Conservation (phyloP, 176 grass and related monocot species). For the Hsuehochloa calcarea region DNA sequence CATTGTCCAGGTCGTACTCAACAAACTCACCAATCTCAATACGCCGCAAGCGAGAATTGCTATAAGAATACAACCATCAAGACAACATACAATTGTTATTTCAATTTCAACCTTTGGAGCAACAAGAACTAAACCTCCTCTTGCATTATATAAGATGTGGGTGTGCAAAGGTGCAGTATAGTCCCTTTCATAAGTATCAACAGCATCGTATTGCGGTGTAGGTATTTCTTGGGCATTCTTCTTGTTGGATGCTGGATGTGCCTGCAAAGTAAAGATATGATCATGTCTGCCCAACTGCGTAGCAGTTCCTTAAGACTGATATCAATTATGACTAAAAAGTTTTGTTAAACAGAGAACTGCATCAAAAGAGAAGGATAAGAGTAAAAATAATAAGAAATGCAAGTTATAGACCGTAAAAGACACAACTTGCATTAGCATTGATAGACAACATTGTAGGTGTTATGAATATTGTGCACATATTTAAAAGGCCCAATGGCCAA, state of each 20-base stretch:
- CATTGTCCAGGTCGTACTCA: slow-evolving; percentile 93
- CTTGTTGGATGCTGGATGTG: slow-evolving; percentile 40
- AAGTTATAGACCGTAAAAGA: neutral
- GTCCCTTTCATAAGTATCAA: slow-evolving; percentile 67
- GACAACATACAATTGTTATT: neutral
- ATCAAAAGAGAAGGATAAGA: neutral
- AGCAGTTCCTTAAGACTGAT: neutral
- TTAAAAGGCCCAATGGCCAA: no score
- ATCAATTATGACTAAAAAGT: neutral
- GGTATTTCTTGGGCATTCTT: slow-evolving; percentile 65
- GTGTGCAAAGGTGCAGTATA: slow-evolving; percentile 67
- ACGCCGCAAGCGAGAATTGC: slow-evolving; percentile 45
- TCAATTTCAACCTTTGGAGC: neutral
- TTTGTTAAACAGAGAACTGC: neutral
- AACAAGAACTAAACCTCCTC: slow-evolving; percentile 54
- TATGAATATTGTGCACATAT: no score
- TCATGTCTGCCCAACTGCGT: neutral
- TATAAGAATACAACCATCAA: slow-evolving; percentile 15
- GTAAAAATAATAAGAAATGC: neutral
- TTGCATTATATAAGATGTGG: slow-evolving; percentile 56
- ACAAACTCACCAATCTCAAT: slow-evolving; percentile 88
- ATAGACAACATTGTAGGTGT: no score
- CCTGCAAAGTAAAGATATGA: slow-evolving; percentile 30
- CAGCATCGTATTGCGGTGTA: slow-evolving; percentile 57
- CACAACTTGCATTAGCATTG: neutral